Evolutionary conservation across 345 rosid genomes (phyloP).

Genomic region (Erucastrum elatum): DNA sequence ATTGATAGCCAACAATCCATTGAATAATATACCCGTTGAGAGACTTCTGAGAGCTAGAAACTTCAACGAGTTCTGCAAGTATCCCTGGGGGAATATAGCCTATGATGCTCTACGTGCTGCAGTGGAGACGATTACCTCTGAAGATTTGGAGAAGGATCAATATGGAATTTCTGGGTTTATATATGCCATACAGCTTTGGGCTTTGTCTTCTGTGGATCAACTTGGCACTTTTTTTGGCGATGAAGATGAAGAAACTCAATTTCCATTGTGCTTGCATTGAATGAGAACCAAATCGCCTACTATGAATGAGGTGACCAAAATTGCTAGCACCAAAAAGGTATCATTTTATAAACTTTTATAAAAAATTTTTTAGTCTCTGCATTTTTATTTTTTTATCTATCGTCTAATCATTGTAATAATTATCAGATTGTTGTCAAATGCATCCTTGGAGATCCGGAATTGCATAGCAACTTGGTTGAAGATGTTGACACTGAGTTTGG

Average conservation of each 20-base stretch:
- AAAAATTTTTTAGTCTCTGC: not conserved
- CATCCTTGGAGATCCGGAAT: not conserved
- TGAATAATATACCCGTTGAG: too few relatives aligned
- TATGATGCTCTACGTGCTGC: not conserved
- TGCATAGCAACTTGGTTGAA: not conserved
- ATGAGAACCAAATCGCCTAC: not conserved
- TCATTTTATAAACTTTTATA: not conserved
- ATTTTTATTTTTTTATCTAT: not conserved
- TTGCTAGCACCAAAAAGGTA: not conserved
- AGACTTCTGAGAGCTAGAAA: too few relatives aligned
- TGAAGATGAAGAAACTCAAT: not conserved
- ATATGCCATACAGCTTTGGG: not conserved
- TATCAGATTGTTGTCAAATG: not conserved
- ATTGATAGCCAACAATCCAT: too few relatives aligned
- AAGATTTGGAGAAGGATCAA: not conserved
- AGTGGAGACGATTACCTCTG: not conserved
- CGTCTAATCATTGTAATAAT: not conserved
- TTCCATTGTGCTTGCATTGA: not conserved
- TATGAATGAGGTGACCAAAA: not conserved
- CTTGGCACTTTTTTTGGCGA: not conserved
- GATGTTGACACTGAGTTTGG: not conserved
- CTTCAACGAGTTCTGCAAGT: not conserved
- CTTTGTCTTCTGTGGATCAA: not conserved
- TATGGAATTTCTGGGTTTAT: not conserved
- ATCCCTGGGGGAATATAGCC: not conserved